A percentile compares a stretch with the other conserved stretches of the same genome.
Evolutionary conservation across 192 early-diverging fungal genomes (phyloP).

Genomic region (Entophlyctis luteolus): DNA sequence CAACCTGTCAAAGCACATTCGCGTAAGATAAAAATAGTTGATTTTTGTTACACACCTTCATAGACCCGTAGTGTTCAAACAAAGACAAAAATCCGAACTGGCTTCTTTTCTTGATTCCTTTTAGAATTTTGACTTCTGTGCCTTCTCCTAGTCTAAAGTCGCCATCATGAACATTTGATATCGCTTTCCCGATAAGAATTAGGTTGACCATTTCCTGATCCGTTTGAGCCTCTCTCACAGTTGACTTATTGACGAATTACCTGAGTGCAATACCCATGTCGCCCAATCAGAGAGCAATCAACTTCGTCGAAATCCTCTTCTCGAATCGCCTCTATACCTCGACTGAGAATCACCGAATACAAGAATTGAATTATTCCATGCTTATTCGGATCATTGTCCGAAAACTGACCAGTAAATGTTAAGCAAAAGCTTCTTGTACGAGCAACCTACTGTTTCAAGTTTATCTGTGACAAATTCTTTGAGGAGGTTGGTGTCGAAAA

Average conservation of each 20-base stretch:
- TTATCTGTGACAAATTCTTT: slow-evolving; percentile 1
- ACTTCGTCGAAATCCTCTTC: slow-evolving; percentile 50
- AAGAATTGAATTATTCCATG: slow-evolving; percentile 47
- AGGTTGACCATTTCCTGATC: slow-evolving; percentile 51
- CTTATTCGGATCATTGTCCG: slow-evolving; percentile 10
- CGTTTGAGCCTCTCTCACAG: not conserved
- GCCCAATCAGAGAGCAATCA: slow-evolving; percentile 37
- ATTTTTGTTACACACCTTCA: slow-evolving; percentile 24
- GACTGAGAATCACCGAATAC: slow-evolving; percentile 44
- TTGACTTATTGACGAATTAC: slow-evolving; percentile 18
- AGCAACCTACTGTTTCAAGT: not conserved
- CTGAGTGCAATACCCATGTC: slow-evolving; percentile 58
- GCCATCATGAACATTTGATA: slow-evolving; percentile 51
- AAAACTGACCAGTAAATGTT: slow-evolving; percentile 15
- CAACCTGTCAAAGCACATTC: slow-evolving; percentile 31
- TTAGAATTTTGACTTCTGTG: slow-evolving; percentile 32
- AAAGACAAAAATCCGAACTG: slow-evolving; percentile 47
- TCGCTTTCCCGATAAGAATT: slow-evolving; percentile 43
- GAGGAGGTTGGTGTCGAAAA: slow-evolving; percentile 17
- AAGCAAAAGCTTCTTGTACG: not conserved
- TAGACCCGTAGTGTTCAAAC: slow-evolving; percentile 49
- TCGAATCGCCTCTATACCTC: slow-evolving; percentile 32
- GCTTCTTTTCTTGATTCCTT: slow-evolving; percentile 35
- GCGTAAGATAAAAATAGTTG: too few relatives aligned
- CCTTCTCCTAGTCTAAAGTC: slow-evolving; percentile 39